Evolutionary conservation across 495 filamentous ascomycete species (phyloP).

Genomic region (Aspergillus incahuasiensis): DNA sequence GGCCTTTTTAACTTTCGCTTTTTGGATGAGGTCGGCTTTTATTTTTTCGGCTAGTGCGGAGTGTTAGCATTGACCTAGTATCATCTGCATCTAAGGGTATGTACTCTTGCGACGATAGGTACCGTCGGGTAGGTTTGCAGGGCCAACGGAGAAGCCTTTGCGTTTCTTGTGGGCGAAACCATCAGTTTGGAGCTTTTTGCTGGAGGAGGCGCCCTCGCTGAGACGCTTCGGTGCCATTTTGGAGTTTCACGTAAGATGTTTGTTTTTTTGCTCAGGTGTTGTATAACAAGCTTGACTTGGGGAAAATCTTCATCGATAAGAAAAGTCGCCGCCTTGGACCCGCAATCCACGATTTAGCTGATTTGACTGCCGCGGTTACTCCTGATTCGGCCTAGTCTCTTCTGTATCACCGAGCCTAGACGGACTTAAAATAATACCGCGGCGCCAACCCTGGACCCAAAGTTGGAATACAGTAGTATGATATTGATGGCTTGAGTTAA

Average conservation of each 20-base stretch:
- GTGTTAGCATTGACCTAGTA: background rate
- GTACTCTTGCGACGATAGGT: slow-evolving; percentile 85
- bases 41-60: slow-evolving; percentile 72
- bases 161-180: slow-evolving; percentile 50
- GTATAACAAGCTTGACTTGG: background rate
- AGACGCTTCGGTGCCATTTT: slow-evolving; percentile 63
- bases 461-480: too few species aligned
- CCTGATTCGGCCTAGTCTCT: background rate
- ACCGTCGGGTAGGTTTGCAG: slow-evolving; percentile 90
- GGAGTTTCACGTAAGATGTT: background rate
- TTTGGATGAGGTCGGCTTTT: slow-evolving; percentile 83
- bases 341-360: background rate
- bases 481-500: too few species aligned
- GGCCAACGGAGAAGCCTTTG: slow-evolving; percentile 76
- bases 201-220: slow-evolving; percentile 39
- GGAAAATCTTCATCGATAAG: slow-evolving; percentile 8
- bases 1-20: slow-evolving; percentile 89
- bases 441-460: too few species aligned
- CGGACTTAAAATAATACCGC: too few species aligned
- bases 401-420: too few species aligned
- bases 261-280: background rate
- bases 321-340: background rate
- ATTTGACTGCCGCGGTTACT: background rate
- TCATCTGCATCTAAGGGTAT: background rate
- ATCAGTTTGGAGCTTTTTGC: slow-evolving; percentile 30